phyloP scores from a whole-genome alignment of 805 yeast species.

The Kuraishia borneana region DNA sequence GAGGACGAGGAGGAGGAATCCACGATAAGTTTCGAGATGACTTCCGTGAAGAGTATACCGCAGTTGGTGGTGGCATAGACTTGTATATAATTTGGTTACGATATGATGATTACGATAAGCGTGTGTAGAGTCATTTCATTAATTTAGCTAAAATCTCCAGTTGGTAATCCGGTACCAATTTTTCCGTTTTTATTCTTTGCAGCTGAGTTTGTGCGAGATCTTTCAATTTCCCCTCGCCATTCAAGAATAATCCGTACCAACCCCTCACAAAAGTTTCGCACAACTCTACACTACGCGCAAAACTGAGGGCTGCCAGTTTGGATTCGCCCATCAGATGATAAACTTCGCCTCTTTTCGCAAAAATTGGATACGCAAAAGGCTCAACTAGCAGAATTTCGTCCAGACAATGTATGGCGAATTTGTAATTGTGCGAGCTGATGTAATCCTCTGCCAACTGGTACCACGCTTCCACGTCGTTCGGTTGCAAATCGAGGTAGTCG shows the following conservation, averaged over 20 bases:
- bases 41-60: too few species aligned
- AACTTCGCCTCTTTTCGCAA: constrained; percentile 55
- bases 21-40: neutral
- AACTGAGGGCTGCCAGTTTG: constrained; percentile 12
- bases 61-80: too few species aligned
- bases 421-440: constrained; percentile 44
- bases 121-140: neutral
- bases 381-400: constrained; percentile 59
- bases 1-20: constrained; percentile 2
- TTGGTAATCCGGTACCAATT: neutral
- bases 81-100: neutral
- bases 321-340: constrained; percentile 9
- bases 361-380: constrained; percentile 62
- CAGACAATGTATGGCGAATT: constrained; percentile 52
- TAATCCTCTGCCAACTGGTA: constrained; percentile 66
- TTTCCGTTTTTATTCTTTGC: neutral
- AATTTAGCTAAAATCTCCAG: neutral
- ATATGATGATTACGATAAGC: neutral
- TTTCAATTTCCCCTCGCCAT: neutral
- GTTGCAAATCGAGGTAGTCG: constrained; percentile 48
- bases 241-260: constrained; percentile 55
- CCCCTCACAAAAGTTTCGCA: constrained; percentile 58
- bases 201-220: neutral
- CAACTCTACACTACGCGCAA: constrained; percentile 65
- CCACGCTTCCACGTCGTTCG: constrained; percentile 73